A percentile compares a stretch with the other conserved stretches of the same genome.
These are phyloP conservation scores for Cylindrotheca closterium DNA, from an alignment of 108 stramenopile species.

Conservation along the genomic window DNA sequence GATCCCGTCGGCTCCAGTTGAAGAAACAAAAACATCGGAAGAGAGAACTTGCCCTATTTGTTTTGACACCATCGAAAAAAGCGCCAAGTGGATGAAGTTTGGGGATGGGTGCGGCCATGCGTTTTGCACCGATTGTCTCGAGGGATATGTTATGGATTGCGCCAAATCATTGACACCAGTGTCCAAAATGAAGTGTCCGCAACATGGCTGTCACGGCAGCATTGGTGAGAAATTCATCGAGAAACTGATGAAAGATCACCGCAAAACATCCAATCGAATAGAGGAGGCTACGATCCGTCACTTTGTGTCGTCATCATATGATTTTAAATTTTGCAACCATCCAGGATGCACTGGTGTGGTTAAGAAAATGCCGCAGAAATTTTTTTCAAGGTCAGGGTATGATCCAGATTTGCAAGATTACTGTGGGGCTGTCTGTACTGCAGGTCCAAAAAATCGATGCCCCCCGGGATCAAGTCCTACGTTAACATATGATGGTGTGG, in stretches of 20 bases:
- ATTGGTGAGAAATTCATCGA: conserved; percentile 20
- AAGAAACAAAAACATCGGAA: neutral
- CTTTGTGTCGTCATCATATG: conserved; percentile 36
- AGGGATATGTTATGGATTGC: conserved; percentile 36
- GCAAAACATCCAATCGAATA: conserved; percentile 21
- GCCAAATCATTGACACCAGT: conserved; percentile 23
- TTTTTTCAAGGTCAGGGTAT: conserved; percentile 11
- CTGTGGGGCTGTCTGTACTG: conserved; percentile 48
- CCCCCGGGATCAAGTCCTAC: neutral
- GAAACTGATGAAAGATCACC: conserved; percentile 16
- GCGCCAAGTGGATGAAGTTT: conserved; percentile 30
- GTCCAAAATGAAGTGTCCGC: conserved; percentile 35
- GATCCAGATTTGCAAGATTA: conserved; percentile 29
- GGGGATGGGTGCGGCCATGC: conserved; percentile 31
- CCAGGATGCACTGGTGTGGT: conserved; percentile 54
- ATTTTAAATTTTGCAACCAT: conserved; percentile 45
- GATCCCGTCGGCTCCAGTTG: neutral
- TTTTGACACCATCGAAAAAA: conserved; percentile 31
- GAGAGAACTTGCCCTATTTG: conserved; percentile 41
- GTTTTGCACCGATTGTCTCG: conserved; percentile 50
- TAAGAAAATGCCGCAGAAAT: conserved; percentile 17
- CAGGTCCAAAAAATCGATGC: neutral
- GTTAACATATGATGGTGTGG: conserved; percentile 55
- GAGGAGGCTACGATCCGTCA: conserved; percentile 30
- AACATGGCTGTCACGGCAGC: conserved; percentile 38